Evolutionary conservation across 2,329 filamentous ascomycete genomes (phyloP), one percentile per base, ranked within the genome.

Genomic region (Fusarium stilboides): DNA sequence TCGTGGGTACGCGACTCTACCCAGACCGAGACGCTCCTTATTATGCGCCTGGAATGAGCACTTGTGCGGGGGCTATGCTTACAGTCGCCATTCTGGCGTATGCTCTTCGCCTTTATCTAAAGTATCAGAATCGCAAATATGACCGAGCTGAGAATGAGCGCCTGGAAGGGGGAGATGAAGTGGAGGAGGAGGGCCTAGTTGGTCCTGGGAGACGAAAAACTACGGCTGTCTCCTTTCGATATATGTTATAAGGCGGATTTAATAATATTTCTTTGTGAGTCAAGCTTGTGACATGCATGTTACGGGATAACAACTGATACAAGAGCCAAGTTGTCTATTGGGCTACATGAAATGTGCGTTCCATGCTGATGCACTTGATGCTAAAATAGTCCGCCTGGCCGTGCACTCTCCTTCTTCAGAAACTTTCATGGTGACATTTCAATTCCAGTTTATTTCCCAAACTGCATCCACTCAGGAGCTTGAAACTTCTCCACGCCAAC

Each of bases 1-100:
- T 92, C 5, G 80, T 92, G n/a, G 90, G 90, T 17, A 91, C 88
- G 8, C 82, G 89, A 44, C 78, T 92, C 51, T 92, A 92, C 71
- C 91, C 90, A 0, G 81, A 85, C 53, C 66, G 75, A 13, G 87
- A 91, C 64, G 85, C 81, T 12, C 89, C 90, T 2, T 90, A 85
- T 75, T 92, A 91, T 74, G 80, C 87, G 5, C 79, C 73, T 2
- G 90, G 91, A 4, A 92, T 92, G 89, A 80, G 79, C 31, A 81
- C 85, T 2, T 92, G 90, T 71, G 87, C 88, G 0, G 81, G 77
- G 12, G 89, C 89, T 60, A 91, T 93, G 90, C 67, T 86, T 5
- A 77, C 81, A 2, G 90, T 92, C 6, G 89, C 87, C 3, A 60
- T 83, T 0, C 73, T 92, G 61, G 88, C 89, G 0, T 66, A 84